These are phyloP conservation scores for Penicillium sp. DNA, from an alignment of 2,329 filamentous ascomycete species.

Conservation along the genomic window DNA sequence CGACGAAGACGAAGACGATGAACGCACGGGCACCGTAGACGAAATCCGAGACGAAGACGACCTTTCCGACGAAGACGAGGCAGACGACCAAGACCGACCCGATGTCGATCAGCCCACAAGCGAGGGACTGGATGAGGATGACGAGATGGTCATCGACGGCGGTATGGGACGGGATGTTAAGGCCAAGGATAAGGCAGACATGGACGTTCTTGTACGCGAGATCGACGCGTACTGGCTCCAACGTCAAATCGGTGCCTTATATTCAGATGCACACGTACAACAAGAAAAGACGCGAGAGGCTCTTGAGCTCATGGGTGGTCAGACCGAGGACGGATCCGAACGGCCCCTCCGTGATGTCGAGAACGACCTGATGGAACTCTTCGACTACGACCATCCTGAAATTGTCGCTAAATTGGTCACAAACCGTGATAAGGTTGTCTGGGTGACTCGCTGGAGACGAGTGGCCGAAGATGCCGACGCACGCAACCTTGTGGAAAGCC, in stretches of 20 bases:
- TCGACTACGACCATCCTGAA: constrained; percentile 95
- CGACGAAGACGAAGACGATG: constrained; percentile 85
- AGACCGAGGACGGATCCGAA: constrained; percentile 71
- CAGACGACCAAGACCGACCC: constrained; percentile 59
- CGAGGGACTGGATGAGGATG: constrained; percentile 49
- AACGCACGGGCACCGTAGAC: constrained; percentile 71
- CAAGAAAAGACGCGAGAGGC: constrained; percentile 88
- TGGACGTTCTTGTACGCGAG: constrained; percentile 74
- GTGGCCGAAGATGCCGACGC: constrained; percentile 74
- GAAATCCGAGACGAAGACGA: constrained; percentile 78
- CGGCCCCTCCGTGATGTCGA: constrained; percentile 89
- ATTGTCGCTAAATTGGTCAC: constrained; percentile 86
- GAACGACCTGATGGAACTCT: constrained; percentile 97
- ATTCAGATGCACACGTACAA: constrained; percentile 87
- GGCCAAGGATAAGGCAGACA: constrained; percentile 45
- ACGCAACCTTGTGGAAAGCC: constrained; percentile 74
- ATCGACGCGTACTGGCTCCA: constrained; percentile 98
- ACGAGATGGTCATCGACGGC: constrained; percentile 81
- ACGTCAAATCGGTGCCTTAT: constrained; percentile 82
- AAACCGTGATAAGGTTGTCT: constrained; percentile 91
- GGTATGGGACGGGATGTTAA: constrained; percentile 47
- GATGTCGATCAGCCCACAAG: constrained; percentile 48
- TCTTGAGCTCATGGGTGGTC: constrained; percentile 75
- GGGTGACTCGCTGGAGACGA: constrained; percentile 84
- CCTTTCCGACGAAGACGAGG: constrained; percentile 71